These are phyloP conservation scores for Chalciporus sp. DNA, from an alignment of 1,284 basidiomycete species.

Conservation along the genomic window DNA sequence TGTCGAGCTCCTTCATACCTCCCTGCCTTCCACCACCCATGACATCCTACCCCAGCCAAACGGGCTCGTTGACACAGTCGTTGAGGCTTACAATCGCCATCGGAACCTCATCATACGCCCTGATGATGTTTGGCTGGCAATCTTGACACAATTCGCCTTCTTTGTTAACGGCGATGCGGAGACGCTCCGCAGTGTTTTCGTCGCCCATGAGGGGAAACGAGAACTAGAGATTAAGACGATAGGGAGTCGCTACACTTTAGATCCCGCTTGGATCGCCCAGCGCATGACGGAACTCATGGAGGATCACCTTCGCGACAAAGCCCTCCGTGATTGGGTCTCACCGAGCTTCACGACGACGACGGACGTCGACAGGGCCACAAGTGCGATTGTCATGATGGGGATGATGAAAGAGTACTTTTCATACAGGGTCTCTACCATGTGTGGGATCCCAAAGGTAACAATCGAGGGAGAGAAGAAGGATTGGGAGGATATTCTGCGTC, in stretches of 20 bases:
- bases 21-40: conserved; percentile 22
- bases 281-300: conserved; percentile 40
- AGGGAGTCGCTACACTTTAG: conserved; percentile 33
- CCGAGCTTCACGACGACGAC: conserved; percentile 49
- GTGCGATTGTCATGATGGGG: conserved; percentile 44
- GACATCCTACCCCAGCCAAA: conserved; percentile 23
- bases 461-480: conserved; percentile 38
- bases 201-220: conserved; percentile 41
- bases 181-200: conserved; percentile 41
- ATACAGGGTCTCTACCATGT: conserved; percentile 30
- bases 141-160: conserved; percentile 41
- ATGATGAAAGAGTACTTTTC: conserved; percentile 43
- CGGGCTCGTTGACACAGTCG: conserved; percentile 37
- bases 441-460: conserved; percentile 48
- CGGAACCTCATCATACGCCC: conserved; percentile 35
- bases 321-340: conserved; percentile 40
- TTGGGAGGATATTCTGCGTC: conserved; percentile 31
- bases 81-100: conserved; percentile 37
- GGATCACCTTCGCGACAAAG: conserved; percentile 35
- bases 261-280: conserved; percentile 28
- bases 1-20: conserved; percentile 28
- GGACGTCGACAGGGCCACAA: conserved; percentile 40
- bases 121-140: conserved; percentile 44
- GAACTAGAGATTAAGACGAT: conserved; percentile 31
- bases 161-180: conserved; percentile 44